phyloP scores from a whole-genome alignment of 495 filamentous ascomycete species.

The Aspergillus egyptiacus region DNA sequence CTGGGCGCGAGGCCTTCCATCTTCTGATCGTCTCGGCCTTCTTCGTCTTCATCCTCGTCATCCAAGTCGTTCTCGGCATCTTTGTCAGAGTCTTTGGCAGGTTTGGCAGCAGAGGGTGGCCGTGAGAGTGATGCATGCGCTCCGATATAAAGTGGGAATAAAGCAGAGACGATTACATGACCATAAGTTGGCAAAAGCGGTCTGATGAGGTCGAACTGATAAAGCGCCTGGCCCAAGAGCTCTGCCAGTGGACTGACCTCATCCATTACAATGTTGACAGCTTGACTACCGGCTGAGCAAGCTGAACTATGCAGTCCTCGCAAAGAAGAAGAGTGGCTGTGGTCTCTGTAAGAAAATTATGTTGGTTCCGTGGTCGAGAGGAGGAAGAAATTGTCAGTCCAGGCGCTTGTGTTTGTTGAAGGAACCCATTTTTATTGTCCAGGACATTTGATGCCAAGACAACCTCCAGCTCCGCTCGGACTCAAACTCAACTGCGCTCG shows the following conservation, averaged over 20 bases:
- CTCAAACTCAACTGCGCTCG: slow-evolving; percentile 15
- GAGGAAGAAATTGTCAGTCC: slow-evolving; percentile 3
- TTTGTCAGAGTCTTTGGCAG: slow-evolving; percentile 50
- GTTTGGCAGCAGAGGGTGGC: slow-evolving; percentile 70
- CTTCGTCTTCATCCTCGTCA: slow-evolving; percentile 52
- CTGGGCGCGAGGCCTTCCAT: slow-evolving; percentile 72
- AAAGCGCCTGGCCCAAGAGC: slow-evolving; percentile 42
- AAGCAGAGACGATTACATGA: slow-evolving; percentile 60
- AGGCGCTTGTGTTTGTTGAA: slow-evolving; percentile 12
- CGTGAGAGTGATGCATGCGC: slow-evolving; percentile 66
- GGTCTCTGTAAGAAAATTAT: background rate
- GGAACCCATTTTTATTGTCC: background rate
- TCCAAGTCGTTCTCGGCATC: slow-evolving; percentile 53
- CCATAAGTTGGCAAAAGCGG: slow-evolving; percentile 59
- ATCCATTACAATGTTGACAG: slow-evolving; percentile 25
- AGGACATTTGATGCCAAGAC: slow-evolving; percentile 21
- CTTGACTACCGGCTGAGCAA: background rate
- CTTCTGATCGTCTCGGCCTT: slow-evolving; percentile 37
- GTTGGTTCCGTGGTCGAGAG: background rate
- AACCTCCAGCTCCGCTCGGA: slow-evolving; percentile 14
- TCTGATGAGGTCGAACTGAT: slow-evolving; percentile 45
- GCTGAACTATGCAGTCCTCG: background rate
- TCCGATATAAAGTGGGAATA: slow-evolving; percentile 68
- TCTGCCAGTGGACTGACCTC: slow-evolving; percentile 43
- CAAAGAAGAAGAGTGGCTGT: background rate